phyloP scores from a whole-genome alignment of 345 rosid species.

The Hibiscus syriacus region DNA sequence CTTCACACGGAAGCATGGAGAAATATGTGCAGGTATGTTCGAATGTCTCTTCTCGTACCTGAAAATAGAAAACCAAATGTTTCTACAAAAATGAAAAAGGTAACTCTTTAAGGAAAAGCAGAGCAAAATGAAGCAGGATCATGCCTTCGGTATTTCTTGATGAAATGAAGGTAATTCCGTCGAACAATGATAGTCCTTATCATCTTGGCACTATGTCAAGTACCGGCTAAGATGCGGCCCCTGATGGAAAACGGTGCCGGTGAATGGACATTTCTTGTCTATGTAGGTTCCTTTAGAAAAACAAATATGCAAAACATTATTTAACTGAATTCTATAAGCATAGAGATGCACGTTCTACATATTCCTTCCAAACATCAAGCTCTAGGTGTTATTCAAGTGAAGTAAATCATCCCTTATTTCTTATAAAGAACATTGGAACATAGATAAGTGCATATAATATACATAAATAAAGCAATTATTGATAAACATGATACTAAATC shows the following conservation, averaged over 20 bases:
- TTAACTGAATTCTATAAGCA: background rate
- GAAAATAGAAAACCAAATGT: background rate
- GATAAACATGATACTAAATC: too few species aligned
- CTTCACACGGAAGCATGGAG: constrained; percentile 73
- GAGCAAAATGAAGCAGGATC: background rate
- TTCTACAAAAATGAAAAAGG: too few species aligned
- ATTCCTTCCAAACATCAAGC: background rate
- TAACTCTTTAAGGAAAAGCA: background rate
- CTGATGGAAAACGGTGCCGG: constrained; percentile 82
- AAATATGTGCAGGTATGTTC: constrained; percentile 59
- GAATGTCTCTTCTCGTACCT: constrained; percentile 83
- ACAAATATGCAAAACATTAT: background rate
- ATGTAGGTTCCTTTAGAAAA: constrained; percentile 56
- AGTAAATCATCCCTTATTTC: background rate
- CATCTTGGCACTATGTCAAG: constrained; percentile 95
- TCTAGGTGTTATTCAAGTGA: too few species aligned
- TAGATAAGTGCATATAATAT: background rate
- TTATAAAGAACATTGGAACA: background rate
- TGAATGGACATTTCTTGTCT: constrained; percentile 87
- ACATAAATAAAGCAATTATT: background rate
- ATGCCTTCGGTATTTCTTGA: constrained; percentile 89
- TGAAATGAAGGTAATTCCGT: constrained; percentile 77
- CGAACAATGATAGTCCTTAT: constrained; percentile 81
- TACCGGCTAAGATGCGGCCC: constrained; percentile 89
- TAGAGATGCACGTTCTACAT: background rate